Percentiles rank a stretch among this genome's conserved stretches.
Conservation (phyloP, 2,329 filamentous ascomycete genomes). For the Phyllosticta citrichinensis region DNA sequence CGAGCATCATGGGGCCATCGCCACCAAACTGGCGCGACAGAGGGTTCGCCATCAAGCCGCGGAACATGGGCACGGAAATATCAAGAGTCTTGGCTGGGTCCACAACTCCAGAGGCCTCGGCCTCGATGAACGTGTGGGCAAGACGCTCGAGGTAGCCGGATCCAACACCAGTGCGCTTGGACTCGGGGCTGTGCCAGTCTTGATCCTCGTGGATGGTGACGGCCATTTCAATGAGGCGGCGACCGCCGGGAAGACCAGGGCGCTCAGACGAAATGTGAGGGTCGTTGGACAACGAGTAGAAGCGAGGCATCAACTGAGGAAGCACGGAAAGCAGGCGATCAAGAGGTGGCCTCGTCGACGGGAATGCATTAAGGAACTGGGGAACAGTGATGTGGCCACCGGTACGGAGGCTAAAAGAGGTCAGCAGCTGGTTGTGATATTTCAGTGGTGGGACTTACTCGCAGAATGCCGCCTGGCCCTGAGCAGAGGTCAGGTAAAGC, state of each 20-base stretch:
- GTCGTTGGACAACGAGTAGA: constrained; percentile 96
- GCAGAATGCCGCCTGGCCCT: constrained; percentile 88
- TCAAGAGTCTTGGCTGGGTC: constrained; percentile 39
- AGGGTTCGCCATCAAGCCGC: constrained; percentile 94
- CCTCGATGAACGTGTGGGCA: constrained; percentile 60
- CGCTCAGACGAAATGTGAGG: constrained; percentile 68
- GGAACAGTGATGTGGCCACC: constrained; percentile 73
- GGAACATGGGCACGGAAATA: constrained; percentile 89
- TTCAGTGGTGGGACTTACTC: constrained; percentile 35
- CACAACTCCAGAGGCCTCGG: constrained; percentile 45
- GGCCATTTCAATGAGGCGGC: constrained; percentile 87
- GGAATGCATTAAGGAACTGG: constrained; percentile 85
- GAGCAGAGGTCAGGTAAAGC: constrained; percentile 72
- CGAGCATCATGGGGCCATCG: constrained; percentile 94
- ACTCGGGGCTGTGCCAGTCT: constrained; percentile 59
- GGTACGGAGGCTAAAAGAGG: constrained; percentile 54
- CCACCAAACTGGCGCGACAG: constrained; percentile 83
- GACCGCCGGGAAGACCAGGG: constrained; percentile 54
- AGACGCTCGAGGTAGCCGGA: constrained; percentile 90
- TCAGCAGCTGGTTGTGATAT: not conserved
- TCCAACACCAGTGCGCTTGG: constrained; percentile 67
- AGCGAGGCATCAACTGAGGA: constrained; percentile 88
- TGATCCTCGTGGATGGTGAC: constrained; percentile 84
- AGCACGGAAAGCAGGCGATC: constrained; percentile 71
- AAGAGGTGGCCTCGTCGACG: constrained; percentile 79